These are phyloP conservation scores for Leonotis leonurus DNA, from an alignment of 257 asterid species.

Conservation along the genomic window DNA sequence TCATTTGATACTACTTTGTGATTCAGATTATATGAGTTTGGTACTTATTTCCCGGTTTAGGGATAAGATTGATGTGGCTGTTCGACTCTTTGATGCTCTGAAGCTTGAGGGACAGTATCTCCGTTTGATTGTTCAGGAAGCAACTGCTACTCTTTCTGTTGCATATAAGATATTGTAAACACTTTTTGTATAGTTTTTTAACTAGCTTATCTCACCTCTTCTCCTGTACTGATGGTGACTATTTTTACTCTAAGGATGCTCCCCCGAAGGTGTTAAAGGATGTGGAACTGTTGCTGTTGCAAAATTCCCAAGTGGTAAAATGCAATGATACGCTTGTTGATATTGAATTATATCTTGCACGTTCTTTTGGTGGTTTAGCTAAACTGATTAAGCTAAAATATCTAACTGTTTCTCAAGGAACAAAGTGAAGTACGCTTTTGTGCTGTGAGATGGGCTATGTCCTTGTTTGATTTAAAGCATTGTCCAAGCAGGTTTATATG, in stretches of 20 bases:
- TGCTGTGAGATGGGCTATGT: slow-evolving; percentile 93
- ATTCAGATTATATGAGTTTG: slow-evolving; percentile 9
- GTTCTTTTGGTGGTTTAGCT: slow-evolving; percentile 7
- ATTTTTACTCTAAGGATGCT: slow-evolving; percentile 58
- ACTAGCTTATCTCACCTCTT: slow-evolving; percentile 18
- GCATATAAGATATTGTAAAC: slow-evolving; percentile 67
- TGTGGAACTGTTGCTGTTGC: slow-evolving; percentile 71
- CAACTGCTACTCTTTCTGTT: slow-evolving; percentile 79
- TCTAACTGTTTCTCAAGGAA: slow-evolving; percentile 46
- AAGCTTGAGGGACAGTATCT: slow-evolving; percentile 67
- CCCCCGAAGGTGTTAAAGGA: slow-evolving; percentile 61
- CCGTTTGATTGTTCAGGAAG: slow-evolving; percentile 88
- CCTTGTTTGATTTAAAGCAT: slow-evolving; percentile 75
- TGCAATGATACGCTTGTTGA: slow-evolving; percentile 20
- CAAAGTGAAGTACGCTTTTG: slow-evolving; percentile 98
- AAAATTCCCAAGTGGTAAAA: slow-evolving; percentile 73
- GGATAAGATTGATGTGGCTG: slow-evolving; percentile 79
- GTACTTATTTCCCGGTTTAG: slow-evolving; percentile 28
- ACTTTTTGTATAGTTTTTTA: slow-evolving; percentile 15
- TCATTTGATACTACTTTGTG: slow-evolving; percentile 4
- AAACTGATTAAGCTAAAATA: slow-evolving; percentile 4
- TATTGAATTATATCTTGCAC: neutral
- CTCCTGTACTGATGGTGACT: slow-evolving; percentile 24
- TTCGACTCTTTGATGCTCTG: slow-evolving; percentile 82
- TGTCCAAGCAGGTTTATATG: slow-evolving; percentile 96